Evolutionary conservation across 345 rosid species (phyloP), one percentile per base, ranked within the genome.

Genomic region (Salix caprea): DNA sequence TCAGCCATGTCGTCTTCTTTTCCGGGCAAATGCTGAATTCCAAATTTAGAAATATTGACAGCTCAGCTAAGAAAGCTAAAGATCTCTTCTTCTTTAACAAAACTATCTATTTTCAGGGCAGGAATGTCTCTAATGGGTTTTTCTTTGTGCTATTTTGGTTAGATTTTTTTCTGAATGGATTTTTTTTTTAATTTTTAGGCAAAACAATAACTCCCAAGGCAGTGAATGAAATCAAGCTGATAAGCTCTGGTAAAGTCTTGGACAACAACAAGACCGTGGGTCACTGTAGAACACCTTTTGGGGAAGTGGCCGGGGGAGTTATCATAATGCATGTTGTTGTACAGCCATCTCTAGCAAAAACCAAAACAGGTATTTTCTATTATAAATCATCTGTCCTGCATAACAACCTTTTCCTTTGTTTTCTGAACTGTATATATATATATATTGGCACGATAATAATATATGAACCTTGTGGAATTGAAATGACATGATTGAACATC

Each of bases 241-340:
- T 94, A 16, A 88, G 90, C 84, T 91, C 94, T 1, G 98, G 97
- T 37, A 92, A 94, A 85, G 88, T 92, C 67, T 84, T 94, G 91
- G 98, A 94, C 75, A 94, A 91, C 64, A 87, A 67, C 85, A 92
- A 86, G 84, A 90, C 93, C 46, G 93, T 92, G 77, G 96, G 89
- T 23, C 97, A 94, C 87, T 94, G 96, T 84, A 92, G 86, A 84
- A 82, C 78, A 56, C 97, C 97, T 15, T 89, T 84, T 62, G 90
- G 92, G 54, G 98, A 94, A 23, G 84, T 82, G 77, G 80, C 89
- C 1, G 94, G 92, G 24, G 92, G 88, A 36, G 67, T 80, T 15
- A 86, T 84, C 79, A 86, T 92, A 68, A 92, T 92, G 97, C 97
- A 90, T 78, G 97, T 92, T 82, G 97, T 92, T 88, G 95, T 92